These are phyloP conservation scores for Suillus alpinus DNA, from an alignment of 768 basidiomycete genomes.

Conservation along the genomic window DNA sequence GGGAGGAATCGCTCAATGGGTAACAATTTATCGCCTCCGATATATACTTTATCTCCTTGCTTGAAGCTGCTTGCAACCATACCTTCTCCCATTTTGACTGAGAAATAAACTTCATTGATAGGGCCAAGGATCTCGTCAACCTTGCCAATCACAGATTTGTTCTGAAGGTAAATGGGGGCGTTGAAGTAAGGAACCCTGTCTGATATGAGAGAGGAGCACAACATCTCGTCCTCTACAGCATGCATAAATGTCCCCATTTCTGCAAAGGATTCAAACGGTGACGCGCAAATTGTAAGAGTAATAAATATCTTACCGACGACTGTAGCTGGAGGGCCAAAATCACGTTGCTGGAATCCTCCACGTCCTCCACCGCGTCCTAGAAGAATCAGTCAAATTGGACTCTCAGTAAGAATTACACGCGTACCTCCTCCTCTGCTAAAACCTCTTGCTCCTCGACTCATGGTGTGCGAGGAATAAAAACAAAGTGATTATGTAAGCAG, in stretches of 20 bases:
- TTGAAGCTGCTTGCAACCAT: slow-evolving; percentile 96
- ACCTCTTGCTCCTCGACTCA: slow-evolving; percentile 58
- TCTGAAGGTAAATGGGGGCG: slow-evolving; percentile 95
- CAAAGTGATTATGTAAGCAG: slow-evolving; percentile 23
- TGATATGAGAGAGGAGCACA: slow-evolving; percentile 79
- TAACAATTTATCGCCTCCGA: slow-evolving; percentile 93
- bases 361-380: slow-evolving; percentile 62
- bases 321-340: slow-evolving; percentile 74
- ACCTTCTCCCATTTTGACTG: slow-evolving; percentile 94
- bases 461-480: slow-evolving; percentile 17
- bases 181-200: slow-evolving; percentile 99
- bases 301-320: slow-evolving; percentile 57
- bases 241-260: slow-evolving; percentile 93
- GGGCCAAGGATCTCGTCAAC: slow-evolving; percentile 99
- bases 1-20: slow-evolving; percentile 97
- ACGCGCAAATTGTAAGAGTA: neutral
- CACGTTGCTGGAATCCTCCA: slow-evolving; percentile 69
- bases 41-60: slow-evolving; percentile 97
- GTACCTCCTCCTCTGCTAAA: slow-evolving; percentile 53
- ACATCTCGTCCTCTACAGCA: slow-evolving; percentile 97
- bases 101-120: slow-evolving; percentile 98
- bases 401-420: slow-evolving; percentile 1
- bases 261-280: slow-evolving; percentile 30
- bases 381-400: slow-evolving; percentile 2
- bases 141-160: slow-evolving; percentile 94